Conservation (phyloP, 768 basidiomycete genomes). For the Tricholoma terreum region DNA sequence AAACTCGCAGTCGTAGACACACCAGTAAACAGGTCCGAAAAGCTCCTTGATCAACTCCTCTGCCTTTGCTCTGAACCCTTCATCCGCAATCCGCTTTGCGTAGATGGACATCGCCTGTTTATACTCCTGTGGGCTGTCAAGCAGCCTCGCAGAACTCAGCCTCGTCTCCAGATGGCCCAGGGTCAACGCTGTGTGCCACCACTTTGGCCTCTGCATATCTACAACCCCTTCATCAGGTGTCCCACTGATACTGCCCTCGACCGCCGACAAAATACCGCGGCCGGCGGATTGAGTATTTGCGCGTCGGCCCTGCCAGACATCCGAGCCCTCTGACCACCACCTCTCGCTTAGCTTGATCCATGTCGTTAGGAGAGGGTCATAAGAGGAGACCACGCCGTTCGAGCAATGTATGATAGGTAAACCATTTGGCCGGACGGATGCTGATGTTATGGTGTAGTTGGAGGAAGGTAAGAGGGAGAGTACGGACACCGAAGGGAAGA, state of each 20-base stretch:
- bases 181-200: conserved; percentile 82
- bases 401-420: conserved; percentile 74
- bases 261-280: conserved; percentile 52
- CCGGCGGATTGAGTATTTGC: conserved; percentile 34
- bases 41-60: conserved; percentile 92
- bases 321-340: conserved; percentile 86
- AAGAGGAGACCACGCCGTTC: conserved; percentile 76
- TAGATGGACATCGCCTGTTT: conserved; percentile 72
- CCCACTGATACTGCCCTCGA: conserved; percentile 46
- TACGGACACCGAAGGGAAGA: conserved; percentile 67
- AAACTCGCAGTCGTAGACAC: conserved; percentile 28
- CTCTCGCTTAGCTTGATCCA: conserved; percentile 78
- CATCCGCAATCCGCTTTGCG: conserved; percentile 83
- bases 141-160: conserved; percentile 64
- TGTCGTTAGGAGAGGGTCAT: conserved; percentile 59
- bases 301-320: conserved; percentile 76
- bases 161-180: conserved; percentile 87
- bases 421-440: conserved; percentile 74
- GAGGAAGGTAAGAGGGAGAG: conserved; percentile 56
- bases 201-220: conserved; percentile 56
- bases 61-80: conserved; percentile 82
- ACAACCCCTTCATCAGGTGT: conserved; percentile 33
- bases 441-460: conserved; percentile 60
- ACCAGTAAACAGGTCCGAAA: conserved; percentile 90
- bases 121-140: conserved; percentile 87